A percentile compares a stretch with the other conserved stretches of the same genome.
Evolutionary conservation across 108 stramenopile species (phyloP).

Genomic region (Nannochloropsis salina): DNA sequence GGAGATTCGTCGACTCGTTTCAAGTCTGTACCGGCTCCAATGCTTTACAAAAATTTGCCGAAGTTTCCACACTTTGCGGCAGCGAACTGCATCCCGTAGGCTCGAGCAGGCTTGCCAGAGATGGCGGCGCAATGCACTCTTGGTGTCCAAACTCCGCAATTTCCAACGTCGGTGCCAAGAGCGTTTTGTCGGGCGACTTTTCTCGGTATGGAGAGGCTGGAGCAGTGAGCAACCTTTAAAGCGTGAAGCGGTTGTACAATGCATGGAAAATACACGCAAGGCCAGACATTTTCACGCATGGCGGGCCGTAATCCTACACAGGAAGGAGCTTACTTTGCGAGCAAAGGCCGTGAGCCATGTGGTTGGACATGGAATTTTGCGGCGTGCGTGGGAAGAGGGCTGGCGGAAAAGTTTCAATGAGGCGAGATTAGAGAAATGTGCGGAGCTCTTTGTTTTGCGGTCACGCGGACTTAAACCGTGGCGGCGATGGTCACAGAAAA

Average conservation of each 20-base stretch:
- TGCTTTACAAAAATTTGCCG: neutral
- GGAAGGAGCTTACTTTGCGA: neutral
- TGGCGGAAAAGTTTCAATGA: neutral
- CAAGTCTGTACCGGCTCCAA: neutral
- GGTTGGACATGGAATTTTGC: neutral
- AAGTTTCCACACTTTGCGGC: neutral
- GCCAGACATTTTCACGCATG: neutral
- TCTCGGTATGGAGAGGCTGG: neutral
- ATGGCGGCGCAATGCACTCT: neutral
- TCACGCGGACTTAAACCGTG: neutral
- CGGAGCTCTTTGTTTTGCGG: neutral
- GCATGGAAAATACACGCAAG: neutral
- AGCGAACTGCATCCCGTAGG: neutral
- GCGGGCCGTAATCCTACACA: neutral
- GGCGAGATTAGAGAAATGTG: neutral
- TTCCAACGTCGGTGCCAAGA: constrained; percentile 3
- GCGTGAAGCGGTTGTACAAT: neutral
- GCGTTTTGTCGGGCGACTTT: neutral
- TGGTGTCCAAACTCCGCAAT: neutral
- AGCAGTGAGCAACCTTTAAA: neutral
- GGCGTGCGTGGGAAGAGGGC: neutral
- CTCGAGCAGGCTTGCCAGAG: neutral
- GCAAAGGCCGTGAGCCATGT: neutral
- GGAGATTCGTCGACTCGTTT: neutral
- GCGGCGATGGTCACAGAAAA: neutral